These are phyloP conservation scores for Tolypocladium capitatum DNA, from an alignment of 2,329 filamentous ascomycete genomes.

Conservation along the genomic window DNA sequence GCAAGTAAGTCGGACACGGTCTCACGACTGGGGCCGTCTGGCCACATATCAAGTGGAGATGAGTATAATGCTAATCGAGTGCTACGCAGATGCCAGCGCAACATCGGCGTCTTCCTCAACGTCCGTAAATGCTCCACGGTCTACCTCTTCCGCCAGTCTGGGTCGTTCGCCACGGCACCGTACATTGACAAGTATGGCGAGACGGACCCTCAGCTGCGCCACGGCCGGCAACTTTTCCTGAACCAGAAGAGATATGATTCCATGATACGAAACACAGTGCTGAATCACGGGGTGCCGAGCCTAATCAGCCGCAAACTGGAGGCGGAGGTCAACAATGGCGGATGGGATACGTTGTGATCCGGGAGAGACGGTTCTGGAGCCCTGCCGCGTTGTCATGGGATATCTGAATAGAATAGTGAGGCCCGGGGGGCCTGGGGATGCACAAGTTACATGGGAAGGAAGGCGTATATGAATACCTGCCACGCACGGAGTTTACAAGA, in stretches of 20 bases:
- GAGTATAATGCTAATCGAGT: background rate
- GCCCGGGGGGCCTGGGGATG: background rate
- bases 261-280: conserved; percentile 72
- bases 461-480: background rate
- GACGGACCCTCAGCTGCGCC: conserved; percentile 77
- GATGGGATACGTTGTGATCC: conserved; percentile 64
- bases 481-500: background rate
- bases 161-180: conserved; percentile 75
- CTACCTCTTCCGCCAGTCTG: conserved; percentile 69
- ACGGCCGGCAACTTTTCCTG: conserved; percentile 78
- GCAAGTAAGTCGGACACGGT: conserved; percentile 48
- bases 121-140: conserved; percentile 91
- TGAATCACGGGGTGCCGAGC: conserved; percentile 75
- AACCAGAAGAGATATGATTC: conserved; percentile 91
- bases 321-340: conserved; percentile 91
- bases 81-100: conserved; percentile 60
- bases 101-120: conserved; percentile 89
- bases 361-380: background rate
- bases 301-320: conserved; percentile 83
- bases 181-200: conserved; percentile 96
- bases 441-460: background rate
- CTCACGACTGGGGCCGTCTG: background rate
- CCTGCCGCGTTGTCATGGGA: background rate
- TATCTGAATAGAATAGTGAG: background rate
- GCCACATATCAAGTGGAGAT: background rate